A percentile compares a stretch with the other conserved stretches of the same genome.
Evolutionary conservation across 345 rosid species (phyloP).

Genomic region (Hypericum androsaemum): DNA sequence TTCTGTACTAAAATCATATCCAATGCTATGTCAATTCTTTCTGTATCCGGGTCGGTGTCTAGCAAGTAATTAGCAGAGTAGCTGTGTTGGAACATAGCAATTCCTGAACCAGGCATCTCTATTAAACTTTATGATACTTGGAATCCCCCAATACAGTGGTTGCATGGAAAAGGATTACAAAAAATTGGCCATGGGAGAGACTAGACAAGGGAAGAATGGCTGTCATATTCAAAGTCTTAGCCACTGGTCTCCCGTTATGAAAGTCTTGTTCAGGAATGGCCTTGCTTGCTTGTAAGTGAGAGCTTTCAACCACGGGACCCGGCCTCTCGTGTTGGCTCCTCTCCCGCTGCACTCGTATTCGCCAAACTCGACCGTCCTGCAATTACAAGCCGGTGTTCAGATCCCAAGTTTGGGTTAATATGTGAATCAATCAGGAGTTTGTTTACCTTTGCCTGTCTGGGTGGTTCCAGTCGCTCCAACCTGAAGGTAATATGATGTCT

Average conservation of each 20-base stretch:
- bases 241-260: conserved; percentile 74
- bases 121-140: too few species aligned
- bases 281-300: conserved; percentile 40
- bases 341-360: conserved; percentile 71
- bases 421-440: neutral
- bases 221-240: conserved; percentile 35
- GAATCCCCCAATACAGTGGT: neutral
- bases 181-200: conserved; percentile 7
- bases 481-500: conserved; percentile 48
- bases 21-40: too few species aligned
- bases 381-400: neutral
- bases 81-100: too few species aligned
- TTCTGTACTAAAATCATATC: too few species aligned
- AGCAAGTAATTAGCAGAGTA: too few species aligned
- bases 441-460: conserved; percentile 48
- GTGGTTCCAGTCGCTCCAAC: conserved; percentile 84
- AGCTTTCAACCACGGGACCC: conserved; percentile 64
- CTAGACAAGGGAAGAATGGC: neutral
- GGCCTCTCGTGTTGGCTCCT: conserved; percentile 53
- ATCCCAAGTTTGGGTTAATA: neutral
- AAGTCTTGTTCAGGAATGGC: conserved; percentile 44
- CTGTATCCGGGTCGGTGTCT: too few species aligned
- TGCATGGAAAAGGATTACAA: conserved; percentile 7
- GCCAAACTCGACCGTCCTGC: conserved; percentile 70
- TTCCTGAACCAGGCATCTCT: too few species aligned